phyloP scores from a whole-genome alignment of 2,329 filamentous ascomycete genomes.

The Sclerotiophoma versabilis region DNA sequence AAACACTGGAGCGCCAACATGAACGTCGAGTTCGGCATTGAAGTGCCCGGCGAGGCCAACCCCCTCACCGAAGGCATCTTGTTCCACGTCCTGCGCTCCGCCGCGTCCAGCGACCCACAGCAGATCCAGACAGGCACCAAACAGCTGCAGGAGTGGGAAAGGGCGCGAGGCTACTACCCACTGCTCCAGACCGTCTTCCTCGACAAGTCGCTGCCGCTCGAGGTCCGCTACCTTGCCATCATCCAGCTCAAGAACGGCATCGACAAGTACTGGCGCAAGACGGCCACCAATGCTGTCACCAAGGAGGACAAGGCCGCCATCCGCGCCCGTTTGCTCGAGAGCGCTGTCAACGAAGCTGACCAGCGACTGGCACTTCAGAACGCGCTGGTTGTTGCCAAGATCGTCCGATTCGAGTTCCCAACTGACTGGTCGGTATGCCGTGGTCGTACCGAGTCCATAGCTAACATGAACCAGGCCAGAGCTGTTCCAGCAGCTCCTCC shows the following conservation, averaged over 20 bases:
- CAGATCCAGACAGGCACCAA: slow-evolving; percentile 61
- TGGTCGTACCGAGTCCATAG: not conserved
- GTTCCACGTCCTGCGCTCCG: slow-evolving; percentile 57
- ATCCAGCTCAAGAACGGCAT: slow-evolving; percentile 97
- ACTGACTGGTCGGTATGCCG: slow-evolving; percentile 70
- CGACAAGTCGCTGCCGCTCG: slow-evolving; percentile 75
- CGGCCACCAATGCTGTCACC: slow-evolving; percentile 70
- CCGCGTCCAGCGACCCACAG: slow-evolving; percentile 55
- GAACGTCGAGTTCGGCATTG: slow-evolving; percentile 60
- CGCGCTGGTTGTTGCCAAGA: slow-evolving; percentile 84
- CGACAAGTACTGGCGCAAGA: slow-evolving; percentile 90
- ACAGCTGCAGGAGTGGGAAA: slow-evolving; percentile 61
- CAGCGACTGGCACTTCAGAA: slow-evolving; percentile 83
- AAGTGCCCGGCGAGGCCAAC: slow-evolving; percentile 81
- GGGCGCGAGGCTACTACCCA: slow-evolving; percentile 55
- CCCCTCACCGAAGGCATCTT: slow-evolving; percentile 58
- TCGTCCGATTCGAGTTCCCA: slow-evolving; percentile 88
- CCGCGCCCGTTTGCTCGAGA: slow-evolving; percentile 75
- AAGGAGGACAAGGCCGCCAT: slow-evolving; percentile 80
- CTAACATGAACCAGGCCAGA: slow-evolving; percentile 44
- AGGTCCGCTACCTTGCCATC: slow-evolving; percentile 86
- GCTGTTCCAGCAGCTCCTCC: slow-evolving; percentile 51
- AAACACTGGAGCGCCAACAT: slow-evolving; percentile 22
- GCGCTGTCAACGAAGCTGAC: slow-evolving; percentile 79
- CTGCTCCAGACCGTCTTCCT: slow-evolving; percentile 75